Conservation (phyloP, 2,329 filamentous ascomycete species). For the Neurospora sp. region DNA sequence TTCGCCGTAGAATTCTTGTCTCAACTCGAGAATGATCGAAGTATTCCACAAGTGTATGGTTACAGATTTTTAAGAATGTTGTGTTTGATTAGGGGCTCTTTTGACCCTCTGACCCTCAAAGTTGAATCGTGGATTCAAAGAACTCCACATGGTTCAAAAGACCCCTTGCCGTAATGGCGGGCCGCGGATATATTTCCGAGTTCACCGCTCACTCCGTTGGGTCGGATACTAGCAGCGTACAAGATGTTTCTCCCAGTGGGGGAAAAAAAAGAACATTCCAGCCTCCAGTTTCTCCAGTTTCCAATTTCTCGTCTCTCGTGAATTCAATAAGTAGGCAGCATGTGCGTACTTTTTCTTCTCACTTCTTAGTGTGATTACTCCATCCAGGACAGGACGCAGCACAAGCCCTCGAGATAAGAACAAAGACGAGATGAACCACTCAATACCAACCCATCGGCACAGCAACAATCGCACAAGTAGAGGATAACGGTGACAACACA, state of each 20-base stretch:
- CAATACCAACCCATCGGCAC: neutral
- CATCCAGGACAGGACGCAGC: no score
- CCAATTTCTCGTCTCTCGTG: neutral
- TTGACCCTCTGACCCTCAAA: neutral
- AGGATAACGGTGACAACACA: neutral
- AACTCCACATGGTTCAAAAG: neutral
- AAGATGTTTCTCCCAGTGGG: neutral
- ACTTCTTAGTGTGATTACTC: neutral
- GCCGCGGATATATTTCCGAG: neutral
- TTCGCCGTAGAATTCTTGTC: neutral
- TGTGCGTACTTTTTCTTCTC: neutral
- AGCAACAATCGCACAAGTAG: neutral
- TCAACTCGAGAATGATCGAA: neutral
- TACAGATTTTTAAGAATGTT: neutral
- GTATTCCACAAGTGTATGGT: neutral
- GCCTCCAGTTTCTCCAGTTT: neutral
- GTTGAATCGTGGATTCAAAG: neutral
- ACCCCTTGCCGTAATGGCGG: neutral
- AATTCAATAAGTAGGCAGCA: neutral
- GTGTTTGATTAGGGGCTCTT: neutral
- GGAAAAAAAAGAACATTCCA: no score
- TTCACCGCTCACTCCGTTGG: neutral
- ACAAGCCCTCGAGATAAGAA: no score
- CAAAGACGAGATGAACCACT: neutral
- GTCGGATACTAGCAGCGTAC: neutral